Evolutionary conservation across 2,329 filamentous ascomycete genomes (phyloP).

Genomic region (Lachnellula willkommii): DNA sequence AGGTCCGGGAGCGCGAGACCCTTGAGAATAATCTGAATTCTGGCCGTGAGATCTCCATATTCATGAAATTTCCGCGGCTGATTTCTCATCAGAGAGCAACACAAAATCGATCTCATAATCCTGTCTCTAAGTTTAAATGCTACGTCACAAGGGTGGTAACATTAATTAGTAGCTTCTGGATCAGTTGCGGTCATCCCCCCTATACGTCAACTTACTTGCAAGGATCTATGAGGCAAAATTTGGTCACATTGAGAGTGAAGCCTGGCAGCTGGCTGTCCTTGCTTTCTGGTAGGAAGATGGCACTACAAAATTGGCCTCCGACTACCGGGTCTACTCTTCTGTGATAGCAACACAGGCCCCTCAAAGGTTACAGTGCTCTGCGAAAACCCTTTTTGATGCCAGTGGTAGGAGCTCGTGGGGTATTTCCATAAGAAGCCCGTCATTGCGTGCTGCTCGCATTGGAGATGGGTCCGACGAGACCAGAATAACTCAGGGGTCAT

Average conservation of each 20-base stretch:
- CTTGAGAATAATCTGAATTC: conserved; percentile 5
- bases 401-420: too few relatives aligned
- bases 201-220: conserved; percentile 20
- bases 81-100: conserved; percentile 9
- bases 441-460: too few relatives aligned
- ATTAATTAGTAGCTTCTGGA: conserved; percentile 24
- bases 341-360: not conserved
- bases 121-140: too few relatives aligned
- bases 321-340: not conserved
- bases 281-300: conserved; percentile 19
- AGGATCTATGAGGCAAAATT: conserved; percentile 7
- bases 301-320: not conserved
- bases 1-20: conserved; percentile 1
- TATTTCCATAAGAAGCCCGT: too few relatives aligned
- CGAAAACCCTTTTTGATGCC: too few relatives aligned
- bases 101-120: too few relatives aligned
- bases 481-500: too few relatives aligned
- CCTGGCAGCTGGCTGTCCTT: conserved; percentile 17
- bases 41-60: conserved; percentile 13
- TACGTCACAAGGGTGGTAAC: not conserved
- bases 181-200: conserved; percentile 14
- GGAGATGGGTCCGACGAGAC: too few relatives aligned
- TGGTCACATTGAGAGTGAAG: not conserved
- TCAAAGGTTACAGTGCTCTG: too few relatives aligned
- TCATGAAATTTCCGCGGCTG: conserved; percentile 16